Base-by-base conservation (phyloP, 768 basidiomycete genomes). In the Psilocybe subaeruginosa region DNA sequence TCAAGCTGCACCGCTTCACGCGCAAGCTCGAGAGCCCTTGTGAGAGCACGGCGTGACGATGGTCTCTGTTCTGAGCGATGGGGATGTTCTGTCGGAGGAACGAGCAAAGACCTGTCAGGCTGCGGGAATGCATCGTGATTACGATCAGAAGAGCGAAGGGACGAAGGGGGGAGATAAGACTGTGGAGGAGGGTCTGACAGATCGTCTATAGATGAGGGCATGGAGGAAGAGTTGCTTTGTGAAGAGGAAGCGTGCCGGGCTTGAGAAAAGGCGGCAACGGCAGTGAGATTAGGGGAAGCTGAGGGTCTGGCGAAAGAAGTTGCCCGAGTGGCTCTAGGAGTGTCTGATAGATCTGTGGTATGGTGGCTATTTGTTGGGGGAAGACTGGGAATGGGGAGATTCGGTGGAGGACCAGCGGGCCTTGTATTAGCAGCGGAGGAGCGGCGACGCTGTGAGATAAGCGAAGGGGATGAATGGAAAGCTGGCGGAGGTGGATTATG, bases 1-100 rank as follows among this genome's bases (percentile, higher is more conserved):
- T 97, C 95, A 37, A 95, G 85, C 66, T 87, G 86, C 46, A 97
- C 95, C 8, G 95, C 95, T 73, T 94, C 91, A 35, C 94, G 88
- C 12, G 95, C 95, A 11, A 95, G 82, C 68, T 95, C 92, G 51
- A 97, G 79, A 1, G 94, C 95, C 66, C 84, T 82, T 16, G 95
- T 96, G 29, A 97, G 79, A 29, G 95, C 93, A 56, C 91, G 85
- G 59, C 94, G 86, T 29, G 94, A 95, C 17, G 94, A 94, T 9
- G 89, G 89, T 53, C 83, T 76, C 53, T 81, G 76, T 63, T 88
- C 86, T 37, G 80, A 73, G 55, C 80, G 78, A 59, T 82, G 76
- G 43, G 70, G 56, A 14, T 66, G 63, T 16, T 74, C 70, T 41
- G 65, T 58, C 12, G 70, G 66, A 47, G 62, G 69, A 14, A 65